Base-by-base conservation (phyloP, 768 basidiomycete genomes). In the Chalciporus sphaerocephalus region DNA sequence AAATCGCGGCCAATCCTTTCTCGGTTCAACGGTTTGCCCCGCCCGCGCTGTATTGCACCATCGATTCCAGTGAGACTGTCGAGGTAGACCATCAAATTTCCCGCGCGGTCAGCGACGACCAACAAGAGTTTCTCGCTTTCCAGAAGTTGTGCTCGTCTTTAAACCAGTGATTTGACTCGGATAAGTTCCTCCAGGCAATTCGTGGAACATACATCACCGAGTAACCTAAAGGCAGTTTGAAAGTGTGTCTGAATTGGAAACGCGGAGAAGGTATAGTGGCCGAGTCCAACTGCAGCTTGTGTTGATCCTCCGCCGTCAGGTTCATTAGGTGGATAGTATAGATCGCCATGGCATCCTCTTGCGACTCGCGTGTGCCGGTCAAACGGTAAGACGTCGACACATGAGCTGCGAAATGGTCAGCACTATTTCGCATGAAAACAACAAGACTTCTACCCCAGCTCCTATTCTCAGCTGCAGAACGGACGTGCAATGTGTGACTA, bases 1-100 rank as follows among this genome's bases (percentile, higher is more conserved):
- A 69, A 65, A 6, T 72, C 64, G 3, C 66, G 56, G 0, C 75
- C 79, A 13, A 79, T 67, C 54, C 73, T 78, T 46, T 74, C 71
- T 6, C 66, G 68, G 45, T 69, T 66, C 11, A 81, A 56, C 0
- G 18, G 22, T 39, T 71, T 72, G 23, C 64, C 58, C 4, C 45
- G 44, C 1, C 54, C 46, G 6, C 55, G 54, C 0, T 27, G 11
- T 9, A 78, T 52, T 0, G 71, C 66, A 9, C 57, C 45, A 0
- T 64, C 60, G 5, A 80, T 60, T 10, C 33, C 47, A 2, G 47
- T 32, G 2, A 70, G 42, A 0, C 23, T 18, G 0, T 78, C 78
- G 13, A 74, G 48, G 44, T 65, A 79, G 4, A 80, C 57, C 17
- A 43, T 54, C 13, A 76, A 30, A 22, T 65, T 58, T 8, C 67